Evolutionary conservation across 371 early-diverging fungal genomes (phyloP).

Genomic region (Rhizopus sp.): DNA sequence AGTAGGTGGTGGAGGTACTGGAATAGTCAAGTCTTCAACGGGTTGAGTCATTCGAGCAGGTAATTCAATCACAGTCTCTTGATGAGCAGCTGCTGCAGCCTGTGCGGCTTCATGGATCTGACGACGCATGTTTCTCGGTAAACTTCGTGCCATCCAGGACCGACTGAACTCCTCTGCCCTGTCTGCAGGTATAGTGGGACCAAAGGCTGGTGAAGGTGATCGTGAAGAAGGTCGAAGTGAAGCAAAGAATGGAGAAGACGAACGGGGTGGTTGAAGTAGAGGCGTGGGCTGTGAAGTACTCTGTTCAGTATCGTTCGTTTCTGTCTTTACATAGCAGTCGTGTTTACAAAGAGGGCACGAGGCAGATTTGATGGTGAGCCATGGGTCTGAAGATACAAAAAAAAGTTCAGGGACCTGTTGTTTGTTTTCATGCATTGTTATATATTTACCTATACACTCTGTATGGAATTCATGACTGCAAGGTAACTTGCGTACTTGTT

Average conservation of each 20-base stretch:
- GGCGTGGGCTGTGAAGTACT: background rate
- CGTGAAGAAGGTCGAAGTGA: constrained; percentile 13
- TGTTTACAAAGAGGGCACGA: constrained; percentile 60
- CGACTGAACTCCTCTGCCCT: constrained; percentile 44
- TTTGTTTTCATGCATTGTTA: background rate
- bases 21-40: background rate
- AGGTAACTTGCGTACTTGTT: constrained; percentile 63
- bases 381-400: constrained; percentile 40
- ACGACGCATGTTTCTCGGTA: constrained; percentile 52
- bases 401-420: no score
- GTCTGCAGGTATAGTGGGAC: constrained; percentile 47
- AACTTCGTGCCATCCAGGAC: constrained; percentile 49
- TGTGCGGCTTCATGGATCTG: constrained; percentile 38
- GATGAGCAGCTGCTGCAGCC: constrained; percentile 19
- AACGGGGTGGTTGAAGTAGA: constrained; percentile 8
- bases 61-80: constrained; percentile 25
- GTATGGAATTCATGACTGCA: constrained; percentile 84
- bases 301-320: background rate
- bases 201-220: constrained; percentile 36
- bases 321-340: constrained; percentile 35
- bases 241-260: constrained; percentile 18
- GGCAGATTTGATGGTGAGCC: constrained; percentile 57
- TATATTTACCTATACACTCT: constrained; percentile 75
- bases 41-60: constrained; percentile 33
- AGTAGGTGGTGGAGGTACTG: background rate